Percentiles rank a stretch among this genome's conserved stretches.
phyloP scores from a whole-genome alignment of 169 alveolate species.

The Perkinsus olseni region DNA sequence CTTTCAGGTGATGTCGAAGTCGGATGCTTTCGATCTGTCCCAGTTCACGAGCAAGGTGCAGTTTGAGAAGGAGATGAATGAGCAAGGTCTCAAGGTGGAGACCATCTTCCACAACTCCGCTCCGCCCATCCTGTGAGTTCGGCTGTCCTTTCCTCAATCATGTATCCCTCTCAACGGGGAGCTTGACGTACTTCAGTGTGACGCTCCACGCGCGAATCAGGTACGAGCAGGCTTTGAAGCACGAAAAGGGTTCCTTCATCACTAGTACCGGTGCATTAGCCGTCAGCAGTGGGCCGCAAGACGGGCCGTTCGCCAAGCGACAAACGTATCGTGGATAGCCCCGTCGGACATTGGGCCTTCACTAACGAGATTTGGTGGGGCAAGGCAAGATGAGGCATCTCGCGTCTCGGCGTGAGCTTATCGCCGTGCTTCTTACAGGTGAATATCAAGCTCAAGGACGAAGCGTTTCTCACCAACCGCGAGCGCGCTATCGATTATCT shows the following conservation, averaged over 20 bases:
- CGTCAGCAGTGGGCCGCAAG: constrained; percentile 55
- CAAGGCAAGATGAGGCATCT: neutral
- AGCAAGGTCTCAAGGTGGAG: constrained; percentile 18
- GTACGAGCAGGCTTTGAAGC: constrained; percentile 60
- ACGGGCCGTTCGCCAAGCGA: constrained; percentile 87
- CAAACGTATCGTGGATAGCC: constrained; percentile 80
- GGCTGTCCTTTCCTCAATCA: too few species aligned
- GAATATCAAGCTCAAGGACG: constrained; percentile 78
- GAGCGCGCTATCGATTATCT: constrained; percentile 85
- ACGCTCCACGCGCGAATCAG: neutral
- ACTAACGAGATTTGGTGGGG: constrained; percentile 89
- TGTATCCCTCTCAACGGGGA: too few species aligned
- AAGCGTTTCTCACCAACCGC: constrained; percentile 68
- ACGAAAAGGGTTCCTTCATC: constrained; percentile 56
- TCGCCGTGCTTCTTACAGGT: constrained; percentile 26
- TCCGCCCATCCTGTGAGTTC: constrained; percentile 12
- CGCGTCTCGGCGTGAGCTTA: neutral
- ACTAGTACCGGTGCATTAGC: constrained; percentile 72
- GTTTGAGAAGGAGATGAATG: neutral
- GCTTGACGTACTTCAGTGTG: neutral
- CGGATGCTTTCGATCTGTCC: constrained; percentile 12
- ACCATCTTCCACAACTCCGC: constrained; percentile 24
- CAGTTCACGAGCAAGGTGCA: constrained; percentile 7
- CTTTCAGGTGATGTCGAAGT: constrained; percentile 2
- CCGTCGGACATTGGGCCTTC: constrained; percentile 41